These are phyloP conservation scores for barley (Hordeum vulgare) DNA, from an alignment of 176 grass and related monocot species.

Conservation along the genomic window DNA sequence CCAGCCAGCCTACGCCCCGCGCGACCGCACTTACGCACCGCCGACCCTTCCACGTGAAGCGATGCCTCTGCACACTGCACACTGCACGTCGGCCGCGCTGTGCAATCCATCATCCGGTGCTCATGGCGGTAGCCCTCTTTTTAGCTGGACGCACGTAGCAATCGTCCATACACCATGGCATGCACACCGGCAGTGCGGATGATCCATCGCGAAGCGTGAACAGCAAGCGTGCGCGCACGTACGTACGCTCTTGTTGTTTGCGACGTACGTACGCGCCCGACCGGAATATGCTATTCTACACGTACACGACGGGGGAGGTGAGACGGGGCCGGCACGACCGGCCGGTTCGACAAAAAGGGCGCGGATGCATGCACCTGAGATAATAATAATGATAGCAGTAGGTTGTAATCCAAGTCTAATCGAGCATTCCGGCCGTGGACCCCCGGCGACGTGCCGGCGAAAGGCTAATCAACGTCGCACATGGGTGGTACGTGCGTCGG, in stretches of 20 bases:
- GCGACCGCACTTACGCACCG: background rate
- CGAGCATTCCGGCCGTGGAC: background rate
- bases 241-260: background rate
- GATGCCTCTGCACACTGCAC: too few species aligned
- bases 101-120: background rate
- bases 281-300: background rate
- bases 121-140: background rate
- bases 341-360: background rate
- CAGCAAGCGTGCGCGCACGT: background rate
- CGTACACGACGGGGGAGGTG: background rate
- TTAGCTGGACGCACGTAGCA: background rate
- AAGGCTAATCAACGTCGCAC: background rate
- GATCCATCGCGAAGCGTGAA: background rate
- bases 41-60: slow-evolving; percentile 1
- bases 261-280: background rate
- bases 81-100: background rate
- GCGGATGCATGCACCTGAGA: background rate
- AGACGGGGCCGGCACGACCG: background rate
- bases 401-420: slow-evolving; percentile 8
- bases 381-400: background rate
- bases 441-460: background rate
- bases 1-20: background rate
- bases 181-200: background rate
- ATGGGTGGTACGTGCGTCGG: background rate
- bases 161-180: background rate